Evolutionary conservation across 331 rosid species (phyloP), one percentile per base, ranked within the genome.

Genomic region (Pyrus hybrid): DNA sequence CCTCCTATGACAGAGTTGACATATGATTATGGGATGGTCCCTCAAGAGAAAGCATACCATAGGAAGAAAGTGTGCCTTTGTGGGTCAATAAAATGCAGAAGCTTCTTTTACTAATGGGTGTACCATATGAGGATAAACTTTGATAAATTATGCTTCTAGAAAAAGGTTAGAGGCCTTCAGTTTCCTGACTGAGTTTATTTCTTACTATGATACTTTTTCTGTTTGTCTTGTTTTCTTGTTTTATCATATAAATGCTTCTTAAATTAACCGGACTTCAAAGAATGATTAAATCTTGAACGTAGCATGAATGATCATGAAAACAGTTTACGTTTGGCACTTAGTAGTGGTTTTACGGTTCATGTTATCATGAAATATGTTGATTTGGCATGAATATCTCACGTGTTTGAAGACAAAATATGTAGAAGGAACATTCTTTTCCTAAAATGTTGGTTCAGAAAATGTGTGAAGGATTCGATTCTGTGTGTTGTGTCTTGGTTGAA

Each of bases 1-100:
- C 92, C 97, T 83, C 97, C 97, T 12, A 87, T 89, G 98, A 79
- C 86, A 68, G 98, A 93, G 87, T 80, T 93, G 86, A 88, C 98
- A 22, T 93, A 85, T 80, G 98, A 93, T 84, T 93, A 93, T 80
- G 98, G 97, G 64, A 71, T 72, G 33, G 87, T 86, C 70, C 81
- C 84, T 37, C 85, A 84, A 74, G 96, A 86, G 17, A 86, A 83
- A 49, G 81, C 75, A 32, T 88, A 86, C 23, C 92, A 81, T 74
- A 87, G 77, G 90, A 91, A 91, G 87, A 89, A 88, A 80, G 84
- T 85, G 78, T 93, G 98, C 91, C 74, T 85, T 20, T 93, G 98
- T 51, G 96, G 88, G 78, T 85, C 98, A 63, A 47, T 23, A 5
- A 91, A 77, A 77, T 93, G 98, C 87, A 83, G 88, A 82, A 93